phyloP scores from a whole-genome alignment of 1,284 basidiomycete species.

The Tilletia indica region DNA sequence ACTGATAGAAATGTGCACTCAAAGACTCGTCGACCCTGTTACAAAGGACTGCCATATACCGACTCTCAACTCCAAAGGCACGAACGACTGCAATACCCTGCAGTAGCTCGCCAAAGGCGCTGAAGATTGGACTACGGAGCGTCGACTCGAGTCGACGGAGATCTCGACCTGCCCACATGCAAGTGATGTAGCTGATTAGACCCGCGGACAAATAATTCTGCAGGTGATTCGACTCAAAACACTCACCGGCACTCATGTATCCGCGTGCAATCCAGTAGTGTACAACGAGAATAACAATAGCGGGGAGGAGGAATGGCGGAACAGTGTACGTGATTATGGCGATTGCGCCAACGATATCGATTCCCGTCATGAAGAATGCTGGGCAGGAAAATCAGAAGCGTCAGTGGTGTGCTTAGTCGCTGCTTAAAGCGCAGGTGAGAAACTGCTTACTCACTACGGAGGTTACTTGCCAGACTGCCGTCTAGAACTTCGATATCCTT shows the following conservation, averaged over 20 bases:
- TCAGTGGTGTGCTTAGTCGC: neutral
- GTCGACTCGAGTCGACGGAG: slow-evolving; percentile 54
- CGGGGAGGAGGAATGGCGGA: slow-evolving; percentile 10
- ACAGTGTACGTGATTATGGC: slow-evolving; percentile 37
- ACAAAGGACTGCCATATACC: slow-evolving; percentile 54
- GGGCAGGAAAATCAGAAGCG: slow-evolving; percentile 15
- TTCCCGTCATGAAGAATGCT: slow-evolving; percentile 29
- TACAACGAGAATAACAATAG: neutral
- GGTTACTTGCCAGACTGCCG: slow-evolving; percentile 53
- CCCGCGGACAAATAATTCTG: too few relatives aligned
- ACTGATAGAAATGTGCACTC: neutral
- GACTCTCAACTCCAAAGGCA: slow-evolving; percentile 59
- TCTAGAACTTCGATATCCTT: slow-evolving; percentile 62
- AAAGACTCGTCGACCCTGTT: slow-evolving; percentile 59
- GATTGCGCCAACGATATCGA: slow-evolving; percentile 48
- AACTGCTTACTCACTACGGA: slow-evolving; percentile 15
- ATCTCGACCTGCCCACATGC: slow-evolving; percentile 60
- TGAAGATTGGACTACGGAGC: slow-evolving; percentile 54
- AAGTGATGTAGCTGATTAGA: slow-evolving; percentile 28
- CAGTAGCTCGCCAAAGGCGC: slow-evolving; percentile 55
- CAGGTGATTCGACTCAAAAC: too few relatives aligned
- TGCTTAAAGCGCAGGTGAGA: neutral
- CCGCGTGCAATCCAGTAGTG: slow-evolving; percentile 9
- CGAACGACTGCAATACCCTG: slow-evolving; percentile 60
- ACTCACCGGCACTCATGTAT: slow-evolving; percentile 11